phyloP scores from a whole-genome alignment of 228 moss, liverwort and hornwort genomes.

The Sphagnum magellanicum region DNA sequence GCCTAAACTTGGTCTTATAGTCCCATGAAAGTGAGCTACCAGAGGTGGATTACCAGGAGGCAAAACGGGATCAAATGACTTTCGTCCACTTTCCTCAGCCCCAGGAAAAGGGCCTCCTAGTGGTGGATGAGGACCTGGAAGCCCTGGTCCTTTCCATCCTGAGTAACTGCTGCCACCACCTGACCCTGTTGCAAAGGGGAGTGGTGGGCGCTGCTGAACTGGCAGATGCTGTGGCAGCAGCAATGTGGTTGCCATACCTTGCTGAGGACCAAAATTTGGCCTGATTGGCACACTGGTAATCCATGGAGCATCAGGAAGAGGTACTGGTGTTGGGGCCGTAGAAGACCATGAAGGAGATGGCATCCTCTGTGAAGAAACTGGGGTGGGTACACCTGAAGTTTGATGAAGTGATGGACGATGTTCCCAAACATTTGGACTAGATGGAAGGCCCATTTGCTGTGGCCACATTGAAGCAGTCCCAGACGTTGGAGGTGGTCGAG shows the following conservation, averaged over 20 bases:
- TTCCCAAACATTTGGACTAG: not conserved
- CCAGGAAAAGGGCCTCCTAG: not conserved
- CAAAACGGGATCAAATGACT: not conserved
- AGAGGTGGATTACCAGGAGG: constrained; percentile 1
- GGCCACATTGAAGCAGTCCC: not conserved
- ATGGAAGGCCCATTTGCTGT: not conserved
- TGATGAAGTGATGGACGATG: not conserved
- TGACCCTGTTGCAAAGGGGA: not conserved
- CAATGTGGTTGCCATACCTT: not conserved
- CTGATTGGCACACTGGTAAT: not conserved
- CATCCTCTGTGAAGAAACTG: not conserved
- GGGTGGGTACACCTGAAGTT: not conserved
- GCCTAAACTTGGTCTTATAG: not conserved
- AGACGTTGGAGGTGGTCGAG: not conserved
- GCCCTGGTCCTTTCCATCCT: not conserved
- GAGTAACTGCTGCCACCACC: not conserved
- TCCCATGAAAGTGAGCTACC: not conserved
- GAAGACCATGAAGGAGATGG: not conserved
- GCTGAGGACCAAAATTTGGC: not conserved
- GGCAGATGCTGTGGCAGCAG: not conserved
- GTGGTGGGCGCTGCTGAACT: not conserved
- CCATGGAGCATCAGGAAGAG: not conserved
- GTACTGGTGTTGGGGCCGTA: not conserved
- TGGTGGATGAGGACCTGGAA: not conserved
- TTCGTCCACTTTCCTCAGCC: not conserved